Percentiles rank a stretch among this genome's conserved stretches.
Conservation (phyloP, 805 yeast species). For the Saccharomycopsis oosterbeekiorum region DNA sequence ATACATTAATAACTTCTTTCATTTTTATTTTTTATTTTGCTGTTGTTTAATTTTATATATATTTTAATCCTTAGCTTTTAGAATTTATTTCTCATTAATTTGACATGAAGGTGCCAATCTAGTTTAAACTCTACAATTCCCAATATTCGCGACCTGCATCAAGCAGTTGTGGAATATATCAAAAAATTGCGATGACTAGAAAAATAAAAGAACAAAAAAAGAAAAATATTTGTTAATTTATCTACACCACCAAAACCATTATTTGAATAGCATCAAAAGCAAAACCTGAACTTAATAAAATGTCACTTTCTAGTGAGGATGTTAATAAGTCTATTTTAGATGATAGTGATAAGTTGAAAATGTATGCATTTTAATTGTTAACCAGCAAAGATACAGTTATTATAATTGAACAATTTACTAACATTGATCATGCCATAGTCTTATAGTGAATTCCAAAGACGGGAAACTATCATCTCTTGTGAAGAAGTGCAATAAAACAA, state of each 20-base stretch:
- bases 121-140: too few relatives aligned
- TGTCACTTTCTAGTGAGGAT: not conserved
- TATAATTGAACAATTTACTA: not conserved
- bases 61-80: too few relatives aligned
- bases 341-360: not conserved
- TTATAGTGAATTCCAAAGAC: conserved; percentile 22
- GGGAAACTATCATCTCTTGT: conserved; percentile 9
- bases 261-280: not conserved
- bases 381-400: not conserved
- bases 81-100: too few relatives aligned
- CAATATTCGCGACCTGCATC: too few relatives aligned
- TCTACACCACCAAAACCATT: not conserved
- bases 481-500: conserved; percentile 11
- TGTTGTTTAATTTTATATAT: too few relatives aligned
- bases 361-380: not conserved
- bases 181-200: not conserved
- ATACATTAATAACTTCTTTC: conserved; percentile 68
- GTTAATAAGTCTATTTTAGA: not conserved
- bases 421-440: conserved; percentile 9
- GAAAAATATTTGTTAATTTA: not conserved
- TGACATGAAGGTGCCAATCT: too few relatives aligned
- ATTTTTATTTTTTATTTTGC: conserved; percentile 26
- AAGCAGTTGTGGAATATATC: too few relatives aligned
- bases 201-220: not conserved
- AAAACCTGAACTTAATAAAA: not conserved